A percentile compares a stretch with the other conserved stretches of the same genome.
These are phyloP conservation scores for Lachnellula occidentalis DNA, from an alignment of 2,329 filamentous ascomycete species.

Conservation along the genomic window DNA sequence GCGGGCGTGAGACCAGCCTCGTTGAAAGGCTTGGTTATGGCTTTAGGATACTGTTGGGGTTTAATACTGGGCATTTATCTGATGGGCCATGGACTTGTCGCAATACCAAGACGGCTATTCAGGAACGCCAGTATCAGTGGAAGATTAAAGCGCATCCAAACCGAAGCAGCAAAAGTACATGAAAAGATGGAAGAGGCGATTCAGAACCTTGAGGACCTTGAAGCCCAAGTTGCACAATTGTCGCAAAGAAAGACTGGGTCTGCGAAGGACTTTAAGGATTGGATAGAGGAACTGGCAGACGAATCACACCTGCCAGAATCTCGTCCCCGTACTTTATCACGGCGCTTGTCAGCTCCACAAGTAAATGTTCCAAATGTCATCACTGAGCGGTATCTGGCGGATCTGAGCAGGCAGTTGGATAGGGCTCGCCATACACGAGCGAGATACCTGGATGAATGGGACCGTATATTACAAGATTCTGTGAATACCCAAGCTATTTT, in stretches of 20 bases:
- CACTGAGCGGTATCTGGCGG: constrained; percentile 87
- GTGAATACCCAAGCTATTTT: constrained; percentile 73
- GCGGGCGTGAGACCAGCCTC: constrained; percentile 68
- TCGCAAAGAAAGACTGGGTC: constrained; percentile 75
- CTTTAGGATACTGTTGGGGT: constrained; percentile 90
- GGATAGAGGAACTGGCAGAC: constrained; percentile 92
- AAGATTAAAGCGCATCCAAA: constrained; percentile 69
- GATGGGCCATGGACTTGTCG: constrained; percentile 95
- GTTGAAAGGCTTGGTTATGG: constrained; percentile 84
- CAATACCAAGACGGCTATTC: constrained; percentile 77
- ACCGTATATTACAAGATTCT: constrained; percentile 68
- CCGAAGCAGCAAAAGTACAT: constrained; percentile 72
- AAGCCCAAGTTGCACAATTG: constrained; percentile 74
- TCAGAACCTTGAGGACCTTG: constrained; percentile 71
- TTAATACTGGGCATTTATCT: constrained; percentile 88
- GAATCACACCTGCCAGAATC: constrained; percentile 64
- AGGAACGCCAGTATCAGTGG: constrained; percentile 72
- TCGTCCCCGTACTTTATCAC: constrained; percentile 39
- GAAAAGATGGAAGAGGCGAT: constrained; percentile 85
- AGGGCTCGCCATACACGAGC: constrained; percentile 78
- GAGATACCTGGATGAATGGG: constrained; percentile 83
- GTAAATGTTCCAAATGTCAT: constrained; percentile 70
- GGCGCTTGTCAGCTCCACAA: constrained; percentile 38
- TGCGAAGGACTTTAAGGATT: constrained; percentile 72
- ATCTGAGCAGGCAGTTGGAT: constrained; percentile 75